Conservation (phyloP, 1,139 yeast genomes). For the Candida frijolesensis region DNA sequence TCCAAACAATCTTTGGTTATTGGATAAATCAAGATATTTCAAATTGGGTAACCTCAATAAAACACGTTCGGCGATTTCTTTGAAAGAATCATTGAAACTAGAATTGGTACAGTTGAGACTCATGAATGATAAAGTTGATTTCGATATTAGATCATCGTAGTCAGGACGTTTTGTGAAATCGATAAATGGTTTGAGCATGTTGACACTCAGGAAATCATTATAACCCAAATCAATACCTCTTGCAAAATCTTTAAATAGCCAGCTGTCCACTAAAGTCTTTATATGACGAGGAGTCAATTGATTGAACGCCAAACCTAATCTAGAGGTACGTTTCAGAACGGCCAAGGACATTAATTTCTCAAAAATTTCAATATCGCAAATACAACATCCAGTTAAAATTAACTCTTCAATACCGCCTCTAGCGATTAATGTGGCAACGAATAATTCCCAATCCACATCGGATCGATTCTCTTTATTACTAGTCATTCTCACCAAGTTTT, state of each 20-base stretch:
- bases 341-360: slow-evolving; percentile 59
- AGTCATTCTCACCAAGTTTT: slow-evolving; percentile 52
- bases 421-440: slow-evolving; percentile 67
- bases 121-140: slow-evolving; percentile 53
- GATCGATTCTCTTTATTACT: slow-evolving; percentile 60
- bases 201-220: slow-evolving; percentile 56
- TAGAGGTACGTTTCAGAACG: slow-evolving; percentile 50
- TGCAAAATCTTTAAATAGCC: slow-evolving; percentile 39
- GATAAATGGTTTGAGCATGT: slow-evolving; percentile 28
- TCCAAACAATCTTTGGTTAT: slow-evolving; percentile 61
- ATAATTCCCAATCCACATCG: slow-evolving; percentile 76
- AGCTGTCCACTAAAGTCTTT: slow-evolving; percentile 45
- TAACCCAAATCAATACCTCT: slow-evolving; percentile 72
- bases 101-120: slow-evolving; percentile 74
- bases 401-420: slow-evolving; percentile 76
- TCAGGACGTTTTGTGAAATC: slow-evolving; percentile 23
- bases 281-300: slow-evolving; percentile 55
- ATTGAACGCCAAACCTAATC: slow-evolving; percentile 72
- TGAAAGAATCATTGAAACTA: slow-evolving; percentile 33
- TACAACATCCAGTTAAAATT: slow-evolving; percentile 72
- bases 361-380: slow-evolving; percentile 55
- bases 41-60: slow-evolving; percentile 50
- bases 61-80: slow-evolving; percentile 33
- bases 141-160: slow-evolving; percentile 22
- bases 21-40: slow-evolving; percentile 67